phyloP scores from a whole-genome alignment of 2,329 filamentous ascomycete genomes.

The Rutstroemia sp. region DNA sequence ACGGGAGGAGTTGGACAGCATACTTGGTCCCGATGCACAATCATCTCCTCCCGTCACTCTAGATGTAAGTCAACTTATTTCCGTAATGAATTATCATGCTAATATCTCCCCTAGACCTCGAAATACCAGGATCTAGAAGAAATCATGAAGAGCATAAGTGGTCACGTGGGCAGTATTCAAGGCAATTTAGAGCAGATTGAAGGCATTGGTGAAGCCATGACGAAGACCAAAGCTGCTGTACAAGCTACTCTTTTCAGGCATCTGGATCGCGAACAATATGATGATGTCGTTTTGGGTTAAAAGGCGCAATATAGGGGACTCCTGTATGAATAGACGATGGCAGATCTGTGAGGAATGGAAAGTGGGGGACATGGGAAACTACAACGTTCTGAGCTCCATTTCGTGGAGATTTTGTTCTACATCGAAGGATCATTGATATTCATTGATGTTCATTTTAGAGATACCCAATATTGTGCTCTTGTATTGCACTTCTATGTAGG shows the following conservation, averaged over 20 bases:
- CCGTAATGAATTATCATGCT: slow-evolving; percentile 4
- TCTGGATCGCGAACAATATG: slow-evolving; percentile 23
- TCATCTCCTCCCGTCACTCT: slow-evolving; percentile 7
- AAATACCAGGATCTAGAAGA: slow-evolving; percentile 24
- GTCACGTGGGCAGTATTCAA: slow-evolving; percentile 28
- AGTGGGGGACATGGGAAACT: background rate
- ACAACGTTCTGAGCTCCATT: background rate
- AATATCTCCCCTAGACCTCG: slow-evolving; percentile 15
- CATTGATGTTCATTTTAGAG: background rate
- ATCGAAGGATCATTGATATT: background rate
- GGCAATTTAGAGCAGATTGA: slow-evolving; percentile 27
- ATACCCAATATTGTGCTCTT: background rate
- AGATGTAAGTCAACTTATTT: slow-evolving; percentile 15
- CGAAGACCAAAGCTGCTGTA: slow-evolving; percentile 26
- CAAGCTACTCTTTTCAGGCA: slow-evolving; percentile 27
- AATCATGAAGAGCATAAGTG: slow-evolving; percentile 22
- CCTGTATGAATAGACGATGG: background rate
- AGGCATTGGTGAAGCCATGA: slow-evolving; percentile 26
- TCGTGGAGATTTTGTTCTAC: no score
- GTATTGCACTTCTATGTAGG: background rate
- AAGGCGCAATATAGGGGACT: background rate
- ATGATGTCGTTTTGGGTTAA: slow-evolving; percentile 26
- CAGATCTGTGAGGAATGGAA: background rate
- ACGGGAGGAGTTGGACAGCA: slow-evolving; percentile 13
- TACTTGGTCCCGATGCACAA: slow-evolving; percentile 13